Percentiles rank a stretch among this genome's conserved stretches.
Evolutionary conservation across 495 filamentous ascomycete genomes (phyloP).

Genomic region (Penicillium lividum): DNA sequence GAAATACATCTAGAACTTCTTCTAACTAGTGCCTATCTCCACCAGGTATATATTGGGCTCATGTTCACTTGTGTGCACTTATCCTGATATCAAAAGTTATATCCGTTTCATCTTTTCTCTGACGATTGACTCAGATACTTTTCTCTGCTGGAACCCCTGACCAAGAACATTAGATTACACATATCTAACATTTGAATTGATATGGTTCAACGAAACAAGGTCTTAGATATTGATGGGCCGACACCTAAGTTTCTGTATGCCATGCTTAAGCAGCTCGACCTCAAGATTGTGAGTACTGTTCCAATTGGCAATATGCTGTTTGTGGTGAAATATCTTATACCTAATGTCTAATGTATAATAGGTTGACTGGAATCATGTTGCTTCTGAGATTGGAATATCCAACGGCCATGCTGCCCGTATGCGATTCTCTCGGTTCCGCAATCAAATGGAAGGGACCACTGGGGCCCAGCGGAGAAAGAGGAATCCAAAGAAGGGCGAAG

Average conservation of each 20-base stretch:
- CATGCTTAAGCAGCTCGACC: conserved; percentile 72
- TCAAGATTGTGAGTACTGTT: conserved; percentile 60
- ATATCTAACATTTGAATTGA: neutral
- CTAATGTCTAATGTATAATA: conserved; percentile 22
- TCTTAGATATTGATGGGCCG: conserved; percentile 49
- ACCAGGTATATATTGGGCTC: neutral
- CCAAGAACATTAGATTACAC: neutral
- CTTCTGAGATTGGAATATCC: conserved; percentile 61
- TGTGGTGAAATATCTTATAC: neutral
- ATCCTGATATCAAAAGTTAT: neutral
- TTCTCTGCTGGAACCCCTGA: neutral
- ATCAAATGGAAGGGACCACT: conserved; percentile 55
- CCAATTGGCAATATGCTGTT: neutral
- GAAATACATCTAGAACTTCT: neutral
- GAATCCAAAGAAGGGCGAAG: conserved; percentile 15
- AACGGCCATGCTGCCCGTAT: conserved; percentile 82
- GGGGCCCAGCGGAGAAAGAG: conserved; percentile 13
- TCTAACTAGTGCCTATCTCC: neutral
- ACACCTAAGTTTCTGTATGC: conserved; percentile 67
- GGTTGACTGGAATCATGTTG: conserved; percentile 76
- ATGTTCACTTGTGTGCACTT: neutral
- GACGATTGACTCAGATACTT: too few species aligned
- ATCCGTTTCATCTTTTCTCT: too few species aligned
- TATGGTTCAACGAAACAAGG: conserved; percentile 42
- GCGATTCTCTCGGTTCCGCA: conserved; percentile 71